These are phyloP conservation scores for Quercus mongolica DNA, from an alignment of 306 rosid species.

Conservation along the genomic window DNA sequence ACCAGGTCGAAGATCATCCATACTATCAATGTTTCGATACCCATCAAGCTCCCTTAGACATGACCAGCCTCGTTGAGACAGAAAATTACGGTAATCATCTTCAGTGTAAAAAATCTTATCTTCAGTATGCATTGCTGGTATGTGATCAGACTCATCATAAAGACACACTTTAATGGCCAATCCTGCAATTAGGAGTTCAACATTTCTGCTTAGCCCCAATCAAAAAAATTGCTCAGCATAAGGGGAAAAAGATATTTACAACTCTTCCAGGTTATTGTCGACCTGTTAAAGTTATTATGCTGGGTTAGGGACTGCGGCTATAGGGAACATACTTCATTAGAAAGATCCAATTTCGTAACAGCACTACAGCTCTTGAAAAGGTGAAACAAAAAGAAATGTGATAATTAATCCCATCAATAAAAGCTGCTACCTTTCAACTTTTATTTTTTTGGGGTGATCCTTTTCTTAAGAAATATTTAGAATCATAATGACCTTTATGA, in stretches of 20 bases:
- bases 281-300: background rate
- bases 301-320: background rate
- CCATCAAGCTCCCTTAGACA: slow-evolving; percentile 75
- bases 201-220: slow-evolving; percentile 5
- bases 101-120: slow-evolving; percentile 82
- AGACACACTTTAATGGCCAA: slow-evolving; percentile 78
- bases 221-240: background rate
- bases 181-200: slow-evolving; percentile 52
- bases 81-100: slow-evolving; percentile 81
- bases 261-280: background rate
- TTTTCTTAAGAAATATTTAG: background rate
- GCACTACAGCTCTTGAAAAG: background rate
- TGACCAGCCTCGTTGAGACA: slow-evolving; percentile 77
- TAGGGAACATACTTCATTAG: background rate
- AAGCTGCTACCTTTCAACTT: background rate
- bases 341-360: background rate
- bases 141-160: slow-evolving; percentile 78
- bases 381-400: background rate
- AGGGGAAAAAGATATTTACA: background rate
- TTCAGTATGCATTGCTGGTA: slow-evolving; percentile 67
- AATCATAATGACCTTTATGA: background rate
- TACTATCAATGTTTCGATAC: slow-evolving; percentile 73
- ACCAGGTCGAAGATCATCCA: slow-evolving; percentile 93
- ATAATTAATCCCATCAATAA: background rate
- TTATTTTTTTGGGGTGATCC: background rate